phyloP scores from a whole-genome alignment of 2,329 filamentous ascomycete genomes.

The Coniochaeta sp. region DNA sequence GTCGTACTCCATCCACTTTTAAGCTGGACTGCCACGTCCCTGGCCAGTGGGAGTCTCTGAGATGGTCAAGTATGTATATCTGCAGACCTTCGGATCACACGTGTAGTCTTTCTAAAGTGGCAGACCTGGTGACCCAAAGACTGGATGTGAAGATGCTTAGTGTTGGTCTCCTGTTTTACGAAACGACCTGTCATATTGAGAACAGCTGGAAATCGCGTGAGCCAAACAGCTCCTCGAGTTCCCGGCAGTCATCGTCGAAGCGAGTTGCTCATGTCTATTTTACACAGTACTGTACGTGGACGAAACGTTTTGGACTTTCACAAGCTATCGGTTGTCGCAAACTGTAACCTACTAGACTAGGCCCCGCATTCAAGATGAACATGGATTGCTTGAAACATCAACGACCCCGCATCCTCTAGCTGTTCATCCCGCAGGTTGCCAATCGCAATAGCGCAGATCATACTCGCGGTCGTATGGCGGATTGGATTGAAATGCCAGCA shows the following conservation, averaged over 20 bases:
- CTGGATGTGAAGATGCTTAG: not conserved
- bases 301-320: not conserved
- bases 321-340: not conserved
- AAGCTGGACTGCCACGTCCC: not conserved
- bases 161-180: not conserved
- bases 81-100: not conserved
- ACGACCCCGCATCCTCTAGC: slow-evolving; percentile 1
- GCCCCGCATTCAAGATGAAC: not conserved
- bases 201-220: not conserved
- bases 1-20: not conserved
- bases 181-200: not conserved
- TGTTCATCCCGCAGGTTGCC: not conserved
- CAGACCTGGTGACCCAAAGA: not conserved
- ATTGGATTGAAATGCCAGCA: not conserved
- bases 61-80: not conserved
- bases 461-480: not conserved
- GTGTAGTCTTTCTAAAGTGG: not conserved
- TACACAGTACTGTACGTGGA: too few species aligned
- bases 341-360: not conserved
- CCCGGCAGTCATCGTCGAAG: not conserved
- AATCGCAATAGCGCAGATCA: not conserved
- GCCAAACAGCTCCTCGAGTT: not conserved
- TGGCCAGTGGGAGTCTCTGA: not conserved
- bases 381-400: slow-evolving; percentile 1
- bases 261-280: not conserved